Evolutionary conservation across 2,329 filamentous ascomycete species (phyloP).

Genomic region (Aspergillus amoenus): DNA sequence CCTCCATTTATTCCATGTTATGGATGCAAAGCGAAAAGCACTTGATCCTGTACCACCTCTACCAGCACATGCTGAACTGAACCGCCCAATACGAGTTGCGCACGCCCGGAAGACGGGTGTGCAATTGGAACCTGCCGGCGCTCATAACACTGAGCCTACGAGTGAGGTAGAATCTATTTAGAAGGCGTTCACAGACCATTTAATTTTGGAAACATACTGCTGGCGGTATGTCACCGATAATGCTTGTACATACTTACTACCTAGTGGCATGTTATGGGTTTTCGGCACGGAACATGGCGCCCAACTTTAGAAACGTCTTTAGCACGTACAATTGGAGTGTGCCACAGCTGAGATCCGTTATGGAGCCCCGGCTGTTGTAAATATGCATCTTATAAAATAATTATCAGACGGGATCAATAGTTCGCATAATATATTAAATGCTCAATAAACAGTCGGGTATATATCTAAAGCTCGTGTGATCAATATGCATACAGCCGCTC

Average conservation of each 20-base stretch:
- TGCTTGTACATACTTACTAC: neutral
- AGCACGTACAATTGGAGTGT: too few relatives aligned
- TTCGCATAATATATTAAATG: neutral
- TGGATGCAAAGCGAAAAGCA: constrained; percentile 67
- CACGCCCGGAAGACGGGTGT: neutral
- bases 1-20: constrained; percentile 67
- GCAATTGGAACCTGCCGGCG: neutral
- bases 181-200: neutral
- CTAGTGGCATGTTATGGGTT: neutral
- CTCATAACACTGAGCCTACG: constrained; percentile 9
- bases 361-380: neutral
- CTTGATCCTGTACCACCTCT: constrained; percentile 70
- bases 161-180: neutral
- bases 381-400: neutral
- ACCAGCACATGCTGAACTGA: constrained; percentile 67
- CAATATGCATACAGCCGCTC: neutral
- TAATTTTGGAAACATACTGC: neutral
- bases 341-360: neutral
- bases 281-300: neutral
- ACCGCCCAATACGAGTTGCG: constrained; percentile 55
- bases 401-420: neutral
- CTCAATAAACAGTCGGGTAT: constrained; percentile 7
- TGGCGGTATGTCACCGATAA: neutral
- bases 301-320: neutral
- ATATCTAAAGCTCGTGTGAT: constrained; percentile 1